These are phyloP conservation scores for Vinca major DNA, from an alignment of 305 asterid species.

Conservation along the genomic window DNA sequence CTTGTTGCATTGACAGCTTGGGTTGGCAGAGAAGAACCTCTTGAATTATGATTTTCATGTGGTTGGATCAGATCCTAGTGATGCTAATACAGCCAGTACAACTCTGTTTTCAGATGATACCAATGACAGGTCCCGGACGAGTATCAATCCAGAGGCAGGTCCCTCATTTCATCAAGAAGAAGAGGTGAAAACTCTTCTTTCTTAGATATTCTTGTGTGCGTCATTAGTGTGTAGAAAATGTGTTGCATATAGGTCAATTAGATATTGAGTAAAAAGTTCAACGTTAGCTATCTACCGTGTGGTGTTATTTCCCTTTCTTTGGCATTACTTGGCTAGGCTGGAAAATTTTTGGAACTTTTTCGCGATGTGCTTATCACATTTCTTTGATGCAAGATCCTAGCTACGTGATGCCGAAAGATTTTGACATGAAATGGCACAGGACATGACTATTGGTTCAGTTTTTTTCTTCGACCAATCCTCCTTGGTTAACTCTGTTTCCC, in stretches of 20 bases:
- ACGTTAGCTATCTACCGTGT: neutral
- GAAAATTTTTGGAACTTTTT: neutral
- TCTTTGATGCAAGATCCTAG: neutral
- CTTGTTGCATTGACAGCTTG: constrained; percentile 63
- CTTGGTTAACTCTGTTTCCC: neutral
- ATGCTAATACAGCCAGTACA: constrained; percentile 89
- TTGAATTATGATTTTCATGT: constrained; percentile 72
- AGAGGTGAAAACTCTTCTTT: constrained; percentile 40
- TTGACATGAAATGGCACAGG: neutral
- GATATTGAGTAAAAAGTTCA: neutral
- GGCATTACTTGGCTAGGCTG: neutral
- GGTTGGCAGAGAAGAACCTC: constrained; percentile 90
- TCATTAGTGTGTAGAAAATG: neutral
- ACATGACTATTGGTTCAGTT: neutral
- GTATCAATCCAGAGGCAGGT: constrained; percentile 50
- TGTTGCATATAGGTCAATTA: neutral
- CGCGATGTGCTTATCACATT: neutral
- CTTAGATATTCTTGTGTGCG: neutral
- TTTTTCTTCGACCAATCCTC: neutral
- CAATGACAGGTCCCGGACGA: constrained; percentile 60
- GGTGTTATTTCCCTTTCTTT: neutral
- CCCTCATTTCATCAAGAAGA: constrained; percentile 50
- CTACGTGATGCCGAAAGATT: neutral
- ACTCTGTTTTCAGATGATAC: constrained; percentile 94
- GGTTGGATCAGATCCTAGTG: constrained; percentile 84